Conservation (phyloP, 225 moss, liverwort and hornwort genomes). For the Climacium dendroides region DNA sequence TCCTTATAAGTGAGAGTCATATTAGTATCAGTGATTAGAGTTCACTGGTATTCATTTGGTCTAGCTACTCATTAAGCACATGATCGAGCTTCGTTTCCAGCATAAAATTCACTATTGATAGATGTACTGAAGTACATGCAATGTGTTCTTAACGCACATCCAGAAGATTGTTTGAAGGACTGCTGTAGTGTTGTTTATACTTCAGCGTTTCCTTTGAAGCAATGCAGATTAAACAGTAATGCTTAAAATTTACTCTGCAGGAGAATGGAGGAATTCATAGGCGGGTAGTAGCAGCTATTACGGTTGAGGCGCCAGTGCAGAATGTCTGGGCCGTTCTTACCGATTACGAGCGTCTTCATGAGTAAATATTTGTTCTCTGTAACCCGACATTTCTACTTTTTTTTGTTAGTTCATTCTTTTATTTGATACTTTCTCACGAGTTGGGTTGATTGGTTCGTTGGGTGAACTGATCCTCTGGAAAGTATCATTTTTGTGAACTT, state of each 20-base stretch:
- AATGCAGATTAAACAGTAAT: background rate
- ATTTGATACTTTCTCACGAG: background rate
- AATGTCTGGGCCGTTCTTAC: conserved; percentile 85
- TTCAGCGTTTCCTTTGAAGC: background rate
- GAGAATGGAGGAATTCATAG: conserved; percentile 91
- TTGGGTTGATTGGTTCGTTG: background rate
- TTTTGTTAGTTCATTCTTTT: background rate
- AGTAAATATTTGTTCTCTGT: conserved; percentile 25
- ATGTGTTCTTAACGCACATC: background rate
- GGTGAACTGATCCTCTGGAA: background rate
- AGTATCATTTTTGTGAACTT: background rate
- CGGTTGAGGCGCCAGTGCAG: conserved; percentile 70
- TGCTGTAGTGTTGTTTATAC: background rate
- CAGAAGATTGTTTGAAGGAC: background rate
- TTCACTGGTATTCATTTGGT: background rate
- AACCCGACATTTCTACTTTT: background rate
- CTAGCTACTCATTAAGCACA: background rate
- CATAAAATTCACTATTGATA: background rate
- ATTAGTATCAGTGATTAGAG: background rate
- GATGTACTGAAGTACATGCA: background rate
- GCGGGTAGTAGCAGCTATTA: conserved; percentile 83
- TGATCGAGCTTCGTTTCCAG: background rate
- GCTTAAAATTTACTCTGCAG: conserved; percentile 9
- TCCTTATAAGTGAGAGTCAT: background rate
- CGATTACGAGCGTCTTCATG: conserved; percentile 74